These are phyloP conservation scores for Trichosanthes truncata DNA, from an alignment of 306 rosid genomes.

Conservation along the genomic window DNA sequence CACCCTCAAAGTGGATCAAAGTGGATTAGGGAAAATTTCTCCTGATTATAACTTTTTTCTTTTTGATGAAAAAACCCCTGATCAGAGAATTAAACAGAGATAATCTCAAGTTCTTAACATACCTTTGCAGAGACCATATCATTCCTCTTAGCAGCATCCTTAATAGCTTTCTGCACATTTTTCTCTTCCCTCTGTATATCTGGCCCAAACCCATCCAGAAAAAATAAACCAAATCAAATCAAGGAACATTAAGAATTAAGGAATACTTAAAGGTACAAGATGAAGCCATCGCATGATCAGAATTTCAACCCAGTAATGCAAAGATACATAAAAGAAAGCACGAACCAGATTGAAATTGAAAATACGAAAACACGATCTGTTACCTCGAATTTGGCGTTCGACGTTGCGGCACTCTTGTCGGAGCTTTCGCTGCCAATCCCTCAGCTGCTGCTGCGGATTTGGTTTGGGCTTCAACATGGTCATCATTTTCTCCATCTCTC, in stretches of 20 bases:
- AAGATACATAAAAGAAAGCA: not conserved
- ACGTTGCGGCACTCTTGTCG: slow-evolving; percentile 87
- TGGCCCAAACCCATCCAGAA: slow-evolving; percentile 7
- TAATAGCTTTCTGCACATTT: slow-evolving; percentile 77
- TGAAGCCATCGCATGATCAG: not conserved
- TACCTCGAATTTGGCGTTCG: slow-evolving; percentile 90
- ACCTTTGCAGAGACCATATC: slow-evolving; percentile 99
- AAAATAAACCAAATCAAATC: slow-evolving; percentile 12
- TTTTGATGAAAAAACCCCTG: not conserved
- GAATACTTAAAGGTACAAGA: not conserved
- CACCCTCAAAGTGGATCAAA: not conserved
- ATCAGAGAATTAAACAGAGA: not conserved
- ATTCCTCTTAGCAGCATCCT: slow-evolving; percentile 90
- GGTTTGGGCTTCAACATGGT: slow-evolving; percentile 63
- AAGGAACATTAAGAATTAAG: not conserved
- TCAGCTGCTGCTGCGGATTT: slow-evolving; percentile 55
- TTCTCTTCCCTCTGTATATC: slow-evolving; percentile 90
- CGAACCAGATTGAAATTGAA: not conserved
- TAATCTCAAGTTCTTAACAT: not conserved
- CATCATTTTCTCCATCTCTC: slow-evolving; percentile 61
- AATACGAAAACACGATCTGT: not conserved
- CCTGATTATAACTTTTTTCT: not conserved
- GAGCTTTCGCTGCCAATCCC: slow-evolving; percentile 85
- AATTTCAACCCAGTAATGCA: not conserved
- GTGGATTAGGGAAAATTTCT: not conserved